These are phyloP conservation scores for Tricladium varicosporioides DNA, from an alignment of 2,329 filamentous ascomycete genomes.

Conservation along the genomic window DNA sequence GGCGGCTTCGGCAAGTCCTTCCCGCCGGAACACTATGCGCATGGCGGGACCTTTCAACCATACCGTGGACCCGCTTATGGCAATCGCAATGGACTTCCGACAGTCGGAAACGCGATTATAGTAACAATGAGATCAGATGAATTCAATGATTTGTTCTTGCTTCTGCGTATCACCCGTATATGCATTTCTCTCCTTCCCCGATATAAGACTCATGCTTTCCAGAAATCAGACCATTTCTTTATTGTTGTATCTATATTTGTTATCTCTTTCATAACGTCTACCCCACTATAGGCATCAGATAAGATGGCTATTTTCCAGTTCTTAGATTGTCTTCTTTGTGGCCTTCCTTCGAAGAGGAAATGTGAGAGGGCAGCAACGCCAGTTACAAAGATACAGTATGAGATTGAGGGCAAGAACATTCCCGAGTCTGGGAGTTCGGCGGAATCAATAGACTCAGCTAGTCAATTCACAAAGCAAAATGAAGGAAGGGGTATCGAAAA, in stretches of 20 bases:
- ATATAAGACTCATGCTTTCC: neutral
- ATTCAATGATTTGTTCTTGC: neutral
- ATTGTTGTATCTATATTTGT: neutral
- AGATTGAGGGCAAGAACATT: constrained; percentile 9
- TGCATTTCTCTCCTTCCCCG: neutral
- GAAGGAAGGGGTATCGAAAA: neutral
- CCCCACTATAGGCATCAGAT: neutral
- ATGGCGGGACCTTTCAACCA: neutral
- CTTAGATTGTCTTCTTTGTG: constrained; percentile 13
- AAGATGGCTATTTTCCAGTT: constrained; percentile 9
- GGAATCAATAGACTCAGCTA: constrained; percentile 3
- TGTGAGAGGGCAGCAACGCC: neutral
- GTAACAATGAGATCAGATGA: neutral
- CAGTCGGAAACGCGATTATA: constrained; percentile 1
- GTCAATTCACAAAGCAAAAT: constrained; percentile 4
- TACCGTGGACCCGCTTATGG: neutral
- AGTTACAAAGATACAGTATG: constrained; percentile 4
- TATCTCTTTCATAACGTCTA: neutral
- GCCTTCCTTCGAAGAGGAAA: neutral
- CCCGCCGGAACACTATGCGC: neutral
- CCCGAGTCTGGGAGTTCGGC: constrained; percentile 3
- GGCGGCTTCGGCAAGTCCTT: constrained; percentile 1
- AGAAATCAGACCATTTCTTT: neutral
- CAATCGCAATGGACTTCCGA: constrained; percentile 6
- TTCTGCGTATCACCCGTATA: neutral